Percentiles rank a stretch among this genome's conserved stretches.
phyloP scores from a whole-genome alignment of 805 yeast species.

The Torulaspora delbrueckii region DNA sequence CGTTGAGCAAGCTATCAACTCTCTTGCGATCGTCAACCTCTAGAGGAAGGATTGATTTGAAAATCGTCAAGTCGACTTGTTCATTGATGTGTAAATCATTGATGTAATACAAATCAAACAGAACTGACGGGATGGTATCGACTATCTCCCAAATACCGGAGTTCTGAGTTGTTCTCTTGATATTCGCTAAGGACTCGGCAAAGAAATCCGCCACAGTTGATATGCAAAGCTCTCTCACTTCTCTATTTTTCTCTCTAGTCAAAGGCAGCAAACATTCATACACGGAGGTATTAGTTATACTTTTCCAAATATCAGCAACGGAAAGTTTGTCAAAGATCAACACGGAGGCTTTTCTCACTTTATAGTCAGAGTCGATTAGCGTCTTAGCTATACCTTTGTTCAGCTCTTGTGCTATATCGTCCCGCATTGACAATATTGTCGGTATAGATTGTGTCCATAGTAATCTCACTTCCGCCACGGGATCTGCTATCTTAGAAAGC shows the following conservation, averaged over 20 bases:
- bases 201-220: conserved; percentile 51
- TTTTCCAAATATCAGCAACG: conserved; percentile 43
- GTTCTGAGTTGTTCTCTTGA: conserved; percentile 17
- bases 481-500: conserved; percentile 71
- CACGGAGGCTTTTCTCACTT: conserved; percentile 62
- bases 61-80: conserved; percentile 54
- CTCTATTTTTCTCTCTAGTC: conserved; percentile 63
- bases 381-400: conserved; percentile 59
- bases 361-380: conserved; percentile 68
- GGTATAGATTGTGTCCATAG: conserved; percentile 65
- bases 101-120: conserved; percentile 65
- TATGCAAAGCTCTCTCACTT: conserved; percentile 59
- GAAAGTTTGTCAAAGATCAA: conserved; percentile 46
- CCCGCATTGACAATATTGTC: conserved; percentile 41
- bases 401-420: conserved; percentile 48
- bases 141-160: conserved; percentile 30
- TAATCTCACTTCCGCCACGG: conserved; percentile 56
- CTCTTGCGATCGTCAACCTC: conserved; percentile 44
- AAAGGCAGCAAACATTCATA: conserved; percentile 55
- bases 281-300: conserved; percentile 44
- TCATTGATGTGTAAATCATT: conserved; percentile 65
- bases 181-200: conserved; percentile 40
- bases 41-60: conserved; percentile 58
- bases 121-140: conserved; percentile 53
- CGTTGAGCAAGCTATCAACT: conserved; percentile 48